Percentiles rank a stretch among this genome's conserved stretches.
Evolutionary conservation across 2,329 filamentous ascomycete genomes (phyloP).

Genomic region (Apiospora kogelbergensis): DNA sequence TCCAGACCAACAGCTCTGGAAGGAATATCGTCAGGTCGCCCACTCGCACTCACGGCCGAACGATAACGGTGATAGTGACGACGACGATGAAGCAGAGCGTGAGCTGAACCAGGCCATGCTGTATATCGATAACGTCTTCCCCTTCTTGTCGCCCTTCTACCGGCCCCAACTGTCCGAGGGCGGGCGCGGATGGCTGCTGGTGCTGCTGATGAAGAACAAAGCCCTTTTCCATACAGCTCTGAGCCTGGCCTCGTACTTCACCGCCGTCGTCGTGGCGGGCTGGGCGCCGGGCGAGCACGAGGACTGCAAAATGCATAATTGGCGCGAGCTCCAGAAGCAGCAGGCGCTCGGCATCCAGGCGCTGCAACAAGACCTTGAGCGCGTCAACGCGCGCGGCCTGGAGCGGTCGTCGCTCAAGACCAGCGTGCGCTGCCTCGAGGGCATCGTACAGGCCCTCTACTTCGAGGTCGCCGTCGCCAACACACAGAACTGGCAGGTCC

Average conservation of each 20-base stretch:
- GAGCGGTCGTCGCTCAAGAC: constrained; percentile 45
- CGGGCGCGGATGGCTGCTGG: constrained; percentile 61
- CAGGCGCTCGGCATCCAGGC: constrained; percentile 44
- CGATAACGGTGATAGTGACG: not conserved
- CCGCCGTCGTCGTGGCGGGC: constrained; percentile 44
- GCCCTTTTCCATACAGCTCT: constrained; percentile 58
- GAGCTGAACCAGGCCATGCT: constrained; percentile 48
- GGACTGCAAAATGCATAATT: constrained; percentile 35
- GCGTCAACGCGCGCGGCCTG: constrained; percentile 29
- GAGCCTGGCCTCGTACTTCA: constrained; percentile 58
- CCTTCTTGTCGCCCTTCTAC: constrained; percentile 64
- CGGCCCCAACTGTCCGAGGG: constrained; percentile 53
- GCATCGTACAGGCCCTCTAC: constrained; percentile 52
- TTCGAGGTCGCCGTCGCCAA: constrained; percentile 49
- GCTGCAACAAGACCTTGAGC: constrained; percentile 42
- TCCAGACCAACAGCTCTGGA: not conserved
- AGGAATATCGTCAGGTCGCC: not conserved
- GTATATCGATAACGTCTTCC: constrained; percentile 62
- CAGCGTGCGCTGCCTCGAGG: constrained; percentile 50
- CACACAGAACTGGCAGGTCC: constrained; percentile 50
- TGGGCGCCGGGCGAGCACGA: constrained; percentile 30
- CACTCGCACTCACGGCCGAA: not conserved
- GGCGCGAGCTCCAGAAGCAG: constrained; percentile 41
- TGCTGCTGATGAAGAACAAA: constrained; percentile 55
- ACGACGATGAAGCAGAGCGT: constrained; percentile 18